Evolutionary conservation across 2,329 filamentous ascomycete species (phyloP).

Genomic region (Colletotrichum zoysiae): DNA sequence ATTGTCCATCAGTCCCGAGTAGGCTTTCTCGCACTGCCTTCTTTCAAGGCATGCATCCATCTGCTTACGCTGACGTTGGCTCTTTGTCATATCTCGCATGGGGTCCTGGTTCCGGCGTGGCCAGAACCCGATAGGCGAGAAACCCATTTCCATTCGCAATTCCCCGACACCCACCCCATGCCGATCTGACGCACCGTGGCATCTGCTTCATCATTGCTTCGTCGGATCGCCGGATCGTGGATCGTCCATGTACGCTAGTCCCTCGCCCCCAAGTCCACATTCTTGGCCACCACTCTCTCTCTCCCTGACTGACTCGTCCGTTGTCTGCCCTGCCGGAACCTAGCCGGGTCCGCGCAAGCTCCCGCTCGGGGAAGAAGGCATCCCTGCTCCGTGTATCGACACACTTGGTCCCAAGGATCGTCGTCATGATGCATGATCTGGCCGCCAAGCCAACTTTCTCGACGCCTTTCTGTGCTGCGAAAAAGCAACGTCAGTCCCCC

Average conservation of each 20-base stretch:
- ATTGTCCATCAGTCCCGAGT: neutral
- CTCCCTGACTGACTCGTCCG: constrained; percentile 13
- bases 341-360: constrained; percentile 14
- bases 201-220: constrained; percentile 5
- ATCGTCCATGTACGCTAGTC: constrained; percentile 5
- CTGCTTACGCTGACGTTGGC: neutral
- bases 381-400: neutral
- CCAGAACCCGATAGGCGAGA: constrained; percentile 3
- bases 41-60: neutral
- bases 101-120: neutral
- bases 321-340: constrained; percentile 29
- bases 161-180: neutral
- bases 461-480: neutral
- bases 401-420: neutral
- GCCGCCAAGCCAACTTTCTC: constrained; percentile 9
- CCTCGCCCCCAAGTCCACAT: neutral
- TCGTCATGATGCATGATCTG: constrained; percentile 17
- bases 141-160: neutral
- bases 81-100: constrained; percentile 24
- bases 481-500: constrained; percentile 14
- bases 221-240: constrained; percentile 10
- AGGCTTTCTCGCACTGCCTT: neutral
- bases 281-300: neutral
- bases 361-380: constrained; percentile 26
- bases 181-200: neutral